phyloP scores from a whole-genome alignment of 202 grass and related monocot species.

The Carex sylvatica region DNA sequence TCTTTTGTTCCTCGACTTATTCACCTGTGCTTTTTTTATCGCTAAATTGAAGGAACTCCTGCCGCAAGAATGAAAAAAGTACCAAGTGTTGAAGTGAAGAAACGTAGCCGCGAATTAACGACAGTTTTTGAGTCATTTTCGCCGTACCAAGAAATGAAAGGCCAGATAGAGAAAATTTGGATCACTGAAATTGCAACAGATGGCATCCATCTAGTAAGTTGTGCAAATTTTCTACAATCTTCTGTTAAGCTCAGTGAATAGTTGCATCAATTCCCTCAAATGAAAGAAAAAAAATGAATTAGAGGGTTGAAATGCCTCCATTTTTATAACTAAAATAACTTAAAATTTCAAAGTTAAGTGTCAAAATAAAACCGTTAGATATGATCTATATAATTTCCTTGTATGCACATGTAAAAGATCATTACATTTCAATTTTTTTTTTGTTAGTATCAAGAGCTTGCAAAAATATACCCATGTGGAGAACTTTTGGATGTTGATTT shows the following conservation, averaged over 20 bases:
- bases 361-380: no score
- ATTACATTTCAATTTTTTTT: no score
- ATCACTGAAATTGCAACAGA: slow-evolving; percentile 83
- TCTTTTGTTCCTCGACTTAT: neutral
- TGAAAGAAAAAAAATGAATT: neutral
- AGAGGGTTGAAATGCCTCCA: no score
- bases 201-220: slow-evolving; percentile 76
- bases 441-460: no score
- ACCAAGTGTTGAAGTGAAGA: slow-evolving; percentile 76
- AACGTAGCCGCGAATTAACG: slow-evolving; percentile 78
- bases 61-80: slow-evolving; percentile 97
- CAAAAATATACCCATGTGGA: no score
- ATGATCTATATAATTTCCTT: no score
- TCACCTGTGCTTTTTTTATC: neutral
- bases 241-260: neutral
- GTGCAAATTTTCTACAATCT: neutral
- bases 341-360: no score
- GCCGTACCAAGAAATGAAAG: slow-evolving; percentile 86
- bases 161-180: slow-evolving; percentile 70
- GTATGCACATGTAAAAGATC: no score
- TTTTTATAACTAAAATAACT: no score
- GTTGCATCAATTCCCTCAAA: neutral
- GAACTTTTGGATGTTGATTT: no score
- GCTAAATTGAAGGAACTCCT: slow-evolving; percentile 69
- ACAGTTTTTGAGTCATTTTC: slow-evolving; percentile 85